Conservation (phyloP, 345 rosid species). For the Boechera retrofracta region DNA sequence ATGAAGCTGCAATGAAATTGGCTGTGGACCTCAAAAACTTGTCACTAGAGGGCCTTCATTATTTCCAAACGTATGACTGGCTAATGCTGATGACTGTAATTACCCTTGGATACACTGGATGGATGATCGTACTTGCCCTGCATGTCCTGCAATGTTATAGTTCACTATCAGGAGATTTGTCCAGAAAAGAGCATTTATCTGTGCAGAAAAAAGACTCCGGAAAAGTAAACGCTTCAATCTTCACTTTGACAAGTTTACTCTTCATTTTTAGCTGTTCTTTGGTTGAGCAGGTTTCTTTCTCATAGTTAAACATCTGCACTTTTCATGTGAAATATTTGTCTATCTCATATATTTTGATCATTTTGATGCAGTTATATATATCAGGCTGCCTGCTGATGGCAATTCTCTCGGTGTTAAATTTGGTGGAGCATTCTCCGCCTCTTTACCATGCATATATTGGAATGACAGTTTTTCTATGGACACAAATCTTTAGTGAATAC, state of each 20-base stretch:
- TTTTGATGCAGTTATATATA: conserved; percentile 60
- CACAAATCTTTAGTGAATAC: conserved; percentile 70
- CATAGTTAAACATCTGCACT: not conserved
- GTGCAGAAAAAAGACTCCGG: conserved; percentile 54
- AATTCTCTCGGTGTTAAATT: conserved; percentile 53
- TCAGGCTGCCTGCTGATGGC: conserved; percentile 73
- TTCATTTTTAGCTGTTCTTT: conserved; percentile 9
- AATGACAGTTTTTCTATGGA: conserved; percentile 92
- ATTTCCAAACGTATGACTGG: conserved; percentile 98
- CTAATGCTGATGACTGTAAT: conserved; percentile 87
- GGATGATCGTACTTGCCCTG: conserved; percentile 86
- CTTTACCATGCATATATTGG: conserved; percentile 87
- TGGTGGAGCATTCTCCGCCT: conserved; percentile 83
- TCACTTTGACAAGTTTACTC: conserved; percentile 10
- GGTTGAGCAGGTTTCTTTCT: conserved; percentile 12
- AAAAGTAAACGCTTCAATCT: conserved; percentile 61
- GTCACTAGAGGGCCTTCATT: conserved; percentile 88
- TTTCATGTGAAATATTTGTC: conserved; percentile 1
- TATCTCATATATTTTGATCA: conserved; percentile 41
- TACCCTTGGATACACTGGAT: conserved; percentile 88
- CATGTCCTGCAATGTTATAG: conserved; percentile 90
- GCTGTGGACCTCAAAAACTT: conserved; percentile 77
- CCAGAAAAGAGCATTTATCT: conserved; percentile 55
- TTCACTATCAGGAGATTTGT: conserved; percentile 58
- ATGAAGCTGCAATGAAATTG: conserved; percentile 69